Base-by-base conservation (phyloP, 202 grass and related monocot genomes). In the Zoysia matrella region DNA sequence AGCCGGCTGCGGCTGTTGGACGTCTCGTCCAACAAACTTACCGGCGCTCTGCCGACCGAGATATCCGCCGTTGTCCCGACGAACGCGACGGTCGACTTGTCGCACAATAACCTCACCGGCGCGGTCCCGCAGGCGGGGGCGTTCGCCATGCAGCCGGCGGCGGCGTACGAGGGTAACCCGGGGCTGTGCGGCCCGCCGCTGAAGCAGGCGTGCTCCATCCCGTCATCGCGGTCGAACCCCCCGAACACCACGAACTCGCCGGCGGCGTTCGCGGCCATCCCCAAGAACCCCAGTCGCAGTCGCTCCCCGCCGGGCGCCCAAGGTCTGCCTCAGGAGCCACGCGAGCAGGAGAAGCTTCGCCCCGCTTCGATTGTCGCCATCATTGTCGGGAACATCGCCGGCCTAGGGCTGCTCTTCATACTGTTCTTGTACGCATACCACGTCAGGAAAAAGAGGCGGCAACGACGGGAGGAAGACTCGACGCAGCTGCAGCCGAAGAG, bases 381-480 rank as follows among this genome's bases (percentile, higher is more conserved):
- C 52, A 86, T 86, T 8, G 78, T 72, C 2, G 96, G 93, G 2
- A 89, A 99, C 79, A 57, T 96, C 45, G 91, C 91, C 8, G 96
- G 93, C 30, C 85, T 99, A 3, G 93, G 80, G 40, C 58, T 99
- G 57, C 89, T 99, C 40, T 99, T 96, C 76, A 42, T 82, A 63
- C 55, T 96, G 9, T 94, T 94, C 87, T 16, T 99, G 39, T 99
- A 99, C 68, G 86, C 93, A 2, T 99, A 87, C 79, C 89, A 96
- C 71, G 76, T 92, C 56, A 82, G 90, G 75, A 99, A 86, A 68
- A 92, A 78, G 81, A 83, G 81, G 69, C 87, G 54, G 63, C 61
- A 75, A 66, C 76, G 86, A 10, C 82, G 69, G 71, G 80, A 90
- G 69, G 75, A 91, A 12, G 69, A 72, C 51, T 30, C 65, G 7